Evolutionary conservation across 352 stramenopile species (phyloP).

Genomic region (Globisporangium nagaii): DNA sequence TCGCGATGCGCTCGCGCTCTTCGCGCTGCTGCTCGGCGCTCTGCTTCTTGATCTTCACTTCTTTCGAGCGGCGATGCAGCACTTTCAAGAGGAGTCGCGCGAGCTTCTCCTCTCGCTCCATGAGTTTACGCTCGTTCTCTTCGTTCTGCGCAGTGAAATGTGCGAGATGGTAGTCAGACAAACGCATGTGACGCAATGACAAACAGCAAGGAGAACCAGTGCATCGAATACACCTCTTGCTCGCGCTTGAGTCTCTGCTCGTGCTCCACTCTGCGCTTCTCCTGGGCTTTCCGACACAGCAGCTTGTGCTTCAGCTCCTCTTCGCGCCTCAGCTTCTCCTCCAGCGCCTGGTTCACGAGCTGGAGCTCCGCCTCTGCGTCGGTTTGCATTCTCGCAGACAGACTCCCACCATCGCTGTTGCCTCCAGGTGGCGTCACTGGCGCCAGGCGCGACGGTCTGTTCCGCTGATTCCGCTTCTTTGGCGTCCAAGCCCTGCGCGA

Average conservation of each 20-base stretch:
- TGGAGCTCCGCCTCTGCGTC: constrained; percentile 7
- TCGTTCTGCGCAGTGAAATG: constrained; percentile 58
- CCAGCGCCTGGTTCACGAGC: constrained; percentile 5
- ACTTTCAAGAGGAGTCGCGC: constrained; percentile 51
- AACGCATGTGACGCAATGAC: no score
- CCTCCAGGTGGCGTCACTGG: constrained; percentile 18
- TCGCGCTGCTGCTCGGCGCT: constrained; percentile 55
- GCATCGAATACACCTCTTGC: constrained; percentile 38
- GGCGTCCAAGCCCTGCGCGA: constrained; percentile 19
- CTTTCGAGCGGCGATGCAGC: constrained; percentile 38
- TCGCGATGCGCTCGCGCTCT: constrained; percentile 52
- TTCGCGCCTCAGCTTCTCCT: constrained; percentile 26
- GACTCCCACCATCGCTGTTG: neutral
- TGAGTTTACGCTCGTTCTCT: constrained; percentile 45
- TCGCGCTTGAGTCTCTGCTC: constrained; percentile 30
- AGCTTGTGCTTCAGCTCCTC: constrained; percentile 50
- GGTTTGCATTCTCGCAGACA: neutral
- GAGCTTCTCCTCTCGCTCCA: constrained; percentile 71
- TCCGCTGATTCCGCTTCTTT: constrained; percentile 43
- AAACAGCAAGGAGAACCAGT: no score
- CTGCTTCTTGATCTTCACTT: constrained; percentile 38
- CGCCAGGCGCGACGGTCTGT: constrained; percentile 30
- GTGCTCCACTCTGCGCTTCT: constrained; percentile 29
- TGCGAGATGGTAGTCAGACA: no score
- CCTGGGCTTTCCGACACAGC: constrained; percentile 21